Evolutionary conservation across 2,329 filamentous ascomycete species (phyloP).

Genomic region (Neophaeococcomyces mojaviensis): DNA sequence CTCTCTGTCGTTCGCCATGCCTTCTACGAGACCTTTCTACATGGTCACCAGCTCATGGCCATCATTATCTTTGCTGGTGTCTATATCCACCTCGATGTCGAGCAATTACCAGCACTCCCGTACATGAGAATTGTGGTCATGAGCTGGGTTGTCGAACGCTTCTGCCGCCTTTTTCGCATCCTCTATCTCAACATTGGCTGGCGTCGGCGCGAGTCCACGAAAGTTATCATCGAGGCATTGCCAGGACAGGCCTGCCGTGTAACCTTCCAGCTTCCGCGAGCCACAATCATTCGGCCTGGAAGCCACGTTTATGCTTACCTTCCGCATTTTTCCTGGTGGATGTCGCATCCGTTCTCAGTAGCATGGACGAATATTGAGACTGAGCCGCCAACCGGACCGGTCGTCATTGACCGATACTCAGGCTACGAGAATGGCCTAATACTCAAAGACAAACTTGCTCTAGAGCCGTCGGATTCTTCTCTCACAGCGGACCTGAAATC

Average conservation of each 20-base stretch:
- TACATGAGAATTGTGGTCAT: slow-evolving; percentile 32
- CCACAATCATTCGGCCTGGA: slow-evolving; percentile 47
- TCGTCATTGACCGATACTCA: slow-evolving; percentile 5
- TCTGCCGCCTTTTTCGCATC: slow-evolving; percentile 42
- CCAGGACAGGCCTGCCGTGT: slow-evolving; percentile 54
- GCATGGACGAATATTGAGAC: slow-evolving; percentile 36
- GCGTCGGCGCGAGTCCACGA: slow-evolving; percentile 41
- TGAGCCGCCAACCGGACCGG: slow-evolving; percentile 16
- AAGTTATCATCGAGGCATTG: slow-evolving; percentile 52
- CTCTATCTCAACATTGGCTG: slow-evolving; percentile 45
- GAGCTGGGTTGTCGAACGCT: slow-evolving; percentile 37
- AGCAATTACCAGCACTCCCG: slow-evolving; percentile 34
- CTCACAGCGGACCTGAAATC: slow-evolving; percentile 9
- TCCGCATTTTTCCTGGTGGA: slow-evolving; percentile 41
- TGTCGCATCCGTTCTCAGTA: slow-evolving; percentile 43
- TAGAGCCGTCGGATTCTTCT: slow-evolving; percentile 6
- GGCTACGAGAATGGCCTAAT: background rate
- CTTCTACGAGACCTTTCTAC: slow-evolving; percentile 42
- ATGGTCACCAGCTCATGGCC: slow-evolving; percentile 40
- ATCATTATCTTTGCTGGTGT: slow-evolving; percentile 37
- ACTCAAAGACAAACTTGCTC: slow-evolving; percentile 6
- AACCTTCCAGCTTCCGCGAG: slow-evolving; percentile 51
- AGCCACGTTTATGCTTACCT: slow-evolving; percentile 56
- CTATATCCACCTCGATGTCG: slow-evolving; percentile 36
- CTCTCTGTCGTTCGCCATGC: slow-evolving; percentile 38